A percentile compares a stretch with the other conserved stretches of the same genome.
Conservation (phyloP, 2,329 filamentous ascomycete genomes). For the Keithomyces neogunnii region DNA sequence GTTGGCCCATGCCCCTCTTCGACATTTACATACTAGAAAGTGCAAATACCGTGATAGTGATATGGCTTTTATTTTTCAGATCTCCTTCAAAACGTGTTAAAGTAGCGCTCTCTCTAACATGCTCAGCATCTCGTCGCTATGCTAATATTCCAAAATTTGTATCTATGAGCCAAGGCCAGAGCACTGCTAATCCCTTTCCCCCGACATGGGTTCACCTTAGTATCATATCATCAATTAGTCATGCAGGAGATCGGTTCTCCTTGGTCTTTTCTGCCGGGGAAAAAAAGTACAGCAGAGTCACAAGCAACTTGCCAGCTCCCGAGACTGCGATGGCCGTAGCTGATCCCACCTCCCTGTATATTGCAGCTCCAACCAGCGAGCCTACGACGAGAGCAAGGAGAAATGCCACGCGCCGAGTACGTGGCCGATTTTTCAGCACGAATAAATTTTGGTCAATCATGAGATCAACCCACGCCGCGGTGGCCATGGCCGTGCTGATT, state of each 20-base stretch:
- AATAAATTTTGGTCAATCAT: conserved; percentile 46
- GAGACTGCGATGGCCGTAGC: conserved; percentile 16
- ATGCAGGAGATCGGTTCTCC: conserved; percentile 1
- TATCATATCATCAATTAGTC: too few species aligned
- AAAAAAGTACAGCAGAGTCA: conserved; percentile 14
- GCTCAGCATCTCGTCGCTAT: neutral
- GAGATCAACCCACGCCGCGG: conserved; percentile 53
- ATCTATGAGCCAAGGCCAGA: neutral
- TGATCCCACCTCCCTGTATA: conserved; percentile 23
- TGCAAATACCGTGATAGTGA: too few species aligned
- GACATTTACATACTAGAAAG: too few species aligned
- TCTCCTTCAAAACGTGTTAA: neutral
- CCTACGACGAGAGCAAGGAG: conserved; percentile 38
- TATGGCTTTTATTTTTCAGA: too few species aligned
- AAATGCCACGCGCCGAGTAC: conserved; percentile 43
- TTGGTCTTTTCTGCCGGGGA: conserved; percentile 10
- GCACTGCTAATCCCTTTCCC: neutral
- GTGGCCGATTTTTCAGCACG: conserved; percentile 33
- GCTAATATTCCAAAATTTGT: neutral
- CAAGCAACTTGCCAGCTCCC: conserved; percentile 16
- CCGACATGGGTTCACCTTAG: too few species aligned
- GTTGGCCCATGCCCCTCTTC: too few species aligned
- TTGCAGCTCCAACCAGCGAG: conserved; percentile 41
- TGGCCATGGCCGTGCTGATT: conserved; percentile 58
- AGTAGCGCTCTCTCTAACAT: neutral